Percentiles rank a stretch among this genome's conserved stretches.
Conservation (phyloP, 768 basidiomycete genomes). For the Multifurca ochricompacta region DNA sequence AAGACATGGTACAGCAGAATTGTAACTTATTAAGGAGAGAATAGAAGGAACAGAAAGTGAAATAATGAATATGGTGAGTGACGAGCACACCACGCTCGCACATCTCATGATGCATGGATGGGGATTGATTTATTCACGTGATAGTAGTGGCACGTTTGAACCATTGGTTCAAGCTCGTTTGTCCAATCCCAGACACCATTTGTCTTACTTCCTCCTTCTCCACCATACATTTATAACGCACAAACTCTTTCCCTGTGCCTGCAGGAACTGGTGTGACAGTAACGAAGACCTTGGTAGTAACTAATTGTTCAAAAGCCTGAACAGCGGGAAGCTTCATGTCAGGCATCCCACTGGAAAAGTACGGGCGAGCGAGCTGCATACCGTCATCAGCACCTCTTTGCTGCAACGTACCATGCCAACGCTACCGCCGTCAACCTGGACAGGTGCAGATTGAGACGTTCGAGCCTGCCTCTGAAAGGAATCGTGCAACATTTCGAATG, state of each 20-base stretch:
- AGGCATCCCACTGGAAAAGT: background rate
- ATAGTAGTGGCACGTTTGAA: conserved; percentile 41
- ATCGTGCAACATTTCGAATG: conserved; percentile 87
- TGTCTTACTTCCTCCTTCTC: conserved; percentile 59
- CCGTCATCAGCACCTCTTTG: conserved; percentile 56
- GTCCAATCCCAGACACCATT: conserved; percentile 56
- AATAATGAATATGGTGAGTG: no score
- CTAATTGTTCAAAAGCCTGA: conserved; percentile 73
- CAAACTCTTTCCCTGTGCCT: conserved; percentile 57
- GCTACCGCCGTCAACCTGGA: conserved; percentile 58
- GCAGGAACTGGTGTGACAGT: conserved; percentile 40
- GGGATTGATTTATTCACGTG: background rate
- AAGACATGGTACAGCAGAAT: conserved; percentile 1
- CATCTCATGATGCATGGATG: no score
- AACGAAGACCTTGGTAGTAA: conserved; percentile 48
- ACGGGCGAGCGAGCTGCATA: conserved; percentile 31
- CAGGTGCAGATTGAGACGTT: conserved; percentile 62
- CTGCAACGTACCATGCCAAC: conserved; percentile 69
- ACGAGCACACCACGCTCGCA: no score
- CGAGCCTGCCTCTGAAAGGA: conserved; percentile 69
- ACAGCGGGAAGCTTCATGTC: background rate
- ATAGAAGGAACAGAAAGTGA: background rate
- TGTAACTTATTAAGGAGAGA: conserved; percentile 17
- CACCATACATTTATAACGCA: conserved; percentile 62
- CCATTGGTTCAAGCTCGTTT: conserved; percentile 74